These are phyloP conservation scores for Wickerhamiella lipophila DNA, from an alignment of 805 yeast species.

Conservation along the genomic window DNA sequence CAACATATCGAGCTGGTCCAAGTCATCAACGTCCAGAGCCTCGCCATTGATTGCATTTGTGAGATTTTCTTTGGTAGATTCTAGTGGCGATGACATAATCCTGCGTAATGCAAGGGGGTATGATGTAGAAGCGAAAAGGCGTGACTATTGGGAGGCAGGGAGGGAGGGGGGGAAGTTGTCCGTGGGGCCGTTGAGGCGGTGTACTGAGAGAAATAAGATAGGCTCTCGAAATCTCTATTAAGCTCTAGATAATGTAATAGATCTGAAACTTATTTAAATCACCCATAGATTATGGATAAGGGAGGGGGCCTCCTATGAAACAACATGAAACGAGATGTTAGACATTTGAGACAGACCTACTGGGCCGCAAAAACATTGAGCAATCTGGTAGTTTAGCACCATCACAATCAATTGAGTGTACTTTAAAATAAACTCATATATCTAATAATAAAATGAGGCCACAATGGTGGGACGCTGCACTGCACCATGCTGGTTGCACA, in stretches of 20 bases:
- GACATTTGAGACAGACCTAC: conserved; percentile 1
- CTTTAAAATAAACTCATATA: too few relatives aligned
- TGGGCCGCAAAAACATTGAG: neutral
- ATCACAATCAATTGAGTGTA: neutral
- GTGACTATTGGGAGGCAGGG: neutral
- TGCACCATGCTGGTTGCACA: neutral
- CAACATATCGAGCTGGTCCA: conserved; percentile 3
- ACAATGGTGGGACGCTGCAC: neutral
- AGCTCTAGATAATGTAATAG: neutral
- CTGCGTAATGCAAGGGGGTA: neutral
- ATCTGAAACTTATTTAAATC: neutral
- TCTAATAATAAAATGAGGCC: neutral
- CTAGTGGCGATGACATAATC: neutral
- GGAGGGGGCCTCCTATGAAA: neutral
- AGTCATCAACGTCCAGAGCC: neutral
- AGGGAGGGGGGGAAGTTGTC: neutral
- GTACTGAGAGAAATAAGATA: too few relatives aligned
- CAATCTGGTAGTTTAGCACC: neutral
- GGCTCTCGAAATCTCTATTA: too few relatives aligned
- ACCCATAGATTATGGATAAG: neutral
- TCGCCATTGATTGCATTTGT: neutral
- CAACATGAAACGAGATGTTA: conserved; percentile 2
- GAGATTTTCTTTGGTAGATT: neutral
- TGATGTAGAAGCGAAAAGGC: conserved; percentile 1
- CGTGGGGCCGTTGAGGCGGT: neutral